Base-by-base conservation (phyloP, 495 filamentous ascomycete species). In the Penicillium atrosanguineum region DNA sequence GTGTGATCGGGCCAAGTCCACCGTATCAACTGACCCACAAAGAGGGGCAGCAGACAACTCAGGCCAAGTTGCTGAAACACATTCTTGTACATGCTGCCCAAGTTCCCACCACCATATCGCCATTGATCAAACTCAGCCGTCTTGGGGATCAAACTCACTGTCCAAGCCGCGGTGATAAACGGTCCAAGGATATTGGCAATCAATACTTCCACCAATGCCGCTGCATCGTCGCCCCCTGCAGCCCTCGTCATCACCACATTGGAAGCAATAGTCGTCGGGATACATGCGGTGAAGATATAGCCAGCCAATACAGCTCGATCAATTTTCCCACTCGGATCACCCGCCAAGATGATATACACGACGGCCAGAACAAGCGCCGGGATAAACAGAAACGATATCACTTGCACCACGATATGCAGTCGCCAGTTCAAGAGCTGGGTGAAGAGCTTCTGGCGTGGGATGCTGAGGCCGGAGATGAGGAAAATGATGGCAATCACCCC, bases 201-300 rank as follows among this genome's bases (percentile, higher is more conserved):
- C 44, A 83, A 58, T 1, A 83, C 79, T 59, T 80, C 78, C 19
- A 80, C 78, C 21, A 81, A 61, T 21, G 79, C 78, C 3, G 79
- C 79, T 12, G 79, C 78, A 59, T 83, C 79, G 51, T 81, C 79
- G 6, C 79, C 78, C 5, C 79, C 78, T 6, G 79, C 74, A 15
- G 76, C 69, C 21, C 76, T 67, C 29, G 79, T 81, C 79, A 81
- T 83, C 5, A 83, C 78, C 31, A 83, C 78, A 63, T 83, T 83
- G 51, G 78, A 81, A 6, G 79, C 79, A 48, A 83, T 78, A 6
- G 79, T 83, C 7, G 79, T 83, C 9, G 78, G 79, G n/a, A 81
- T 80, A 58, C 78, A 81, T n/a, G 76, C 69, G 12, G 77, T 73
- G 23, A 80, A 70, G 14, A 81, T 71, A 63, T 81, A 81, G 18